Base-by-base conservation (phyloP, 257 asterid species). In the Nyctanthes arbortristis region DNA sequence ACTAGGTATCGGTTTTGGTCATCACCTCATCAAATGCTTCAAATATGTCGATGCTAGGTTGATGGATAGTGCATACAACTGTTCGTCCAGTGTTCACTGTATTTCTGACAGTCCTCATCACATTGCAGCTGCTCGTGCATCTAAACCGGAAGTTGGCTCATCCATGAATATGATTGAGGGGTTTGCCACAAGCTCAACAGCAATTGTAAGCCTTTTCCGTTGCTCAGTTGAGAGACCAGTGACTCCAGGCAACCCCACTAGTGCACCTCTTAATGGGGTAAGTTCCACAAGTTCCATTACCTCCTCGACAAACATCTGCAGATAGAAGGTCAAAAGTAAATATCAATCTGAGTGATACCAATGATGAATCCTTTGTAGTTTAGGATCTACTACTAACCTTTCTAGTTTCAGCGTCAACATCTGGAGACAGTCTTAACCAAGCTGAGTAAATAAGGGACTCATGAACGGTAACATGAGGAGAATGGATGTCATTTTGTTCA, bases 201-300 rank as follows among this genome's bases (percentile, higher is more conserved):
- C 93, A 27, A 87, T 81, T 8, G 90, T 84, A 2, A 87, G 88
- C 70, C 93, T 77, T 66, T 87, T 87, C 7, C 84, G 73, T 35
- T 84, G 85, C 78, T 84, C 93, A 0, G 88, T 87, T 1, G 90
- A 84, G 63, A 82, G 84, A 24, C 87, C 87, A 70, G 40, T 80
- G 5, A 71, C 76, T 33, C 88, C 88, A 25, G 87, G 90, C 72
- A 84, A 18, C 62, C 90, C 93, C 14, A 87, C 85, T 16, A 84
- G 72, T 6, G 83, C 74, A 67, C 76, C 81, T 60, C 78, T 75
- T 72, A 75, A 64, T 1, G 81, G 70, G 62, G 34, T 84, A 34
- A 87, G 82, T 71, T 87, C 88, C 64, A 84, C 88, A 35, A 87
- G 93, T 39, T 82, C 88, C 93, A 84, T 84, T 57, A 87, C 85